Evolutionary conservation across 345 rosid species (phyloP), one percentile per base, ranked within the genome.

Genomic region (Odontarrhena argentea): DNA sequence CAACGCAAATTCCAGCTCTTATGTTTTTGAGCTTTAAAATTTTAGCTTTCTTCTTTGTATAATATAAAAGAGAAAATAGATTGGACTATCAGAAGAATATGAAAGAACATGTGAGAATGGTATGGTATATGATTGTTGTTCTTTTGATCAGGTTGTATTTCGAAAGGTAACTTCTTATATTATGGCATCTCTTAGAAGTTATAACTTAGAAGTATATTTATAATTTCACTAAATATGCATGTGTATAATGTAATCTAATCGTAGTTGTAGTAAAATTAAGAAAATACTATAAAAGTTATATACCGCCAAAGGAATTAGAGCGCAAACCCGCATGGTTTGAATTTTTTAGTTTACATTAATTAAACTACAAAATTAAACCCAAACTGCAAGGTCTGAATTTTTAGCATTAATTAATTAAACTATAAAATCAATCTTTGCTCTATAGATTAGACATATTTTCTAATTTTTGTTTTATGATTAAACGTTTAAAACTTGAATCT

Each of bases 81-180:
- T 13, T 43, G 15, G 47, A 43, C 1, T 18, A 28, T 6, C 24
- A 14, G 22, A 44, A 14, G 13, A 43, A n/a, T 18, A 18, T 18
- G 22, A 18, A 18, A 18, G 22, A 18, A 18, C 22, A 18, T 13
- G 0, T n/a, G 3, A n/a, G 3, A 40, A 3, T 40, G 15, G 7
- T 15, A 15, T 45, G 47, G 18, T 43, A 43, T 43, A 38, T n/a
- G 38, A 55, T 18, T 36, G 37, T 55, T 55, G 60, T 30, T 55
- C 30, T 18, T 55, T 36, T 36, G 7, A 55, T 15, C 45, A 55
- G 28, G 4, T 8, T 36, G 30, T 35, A 14, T 18, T 35, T 35
- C 50, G 9, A 8, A 46, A 46, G 42, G 42, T 18, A 18, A 18
- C 22, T 18, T 18, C 22, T 18, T 18, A 18, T 18, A 18, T 18